phyloP scores from a whole-genome alignment of 345 rosid species.

The Chamaenerion angustifolium region DNA sequence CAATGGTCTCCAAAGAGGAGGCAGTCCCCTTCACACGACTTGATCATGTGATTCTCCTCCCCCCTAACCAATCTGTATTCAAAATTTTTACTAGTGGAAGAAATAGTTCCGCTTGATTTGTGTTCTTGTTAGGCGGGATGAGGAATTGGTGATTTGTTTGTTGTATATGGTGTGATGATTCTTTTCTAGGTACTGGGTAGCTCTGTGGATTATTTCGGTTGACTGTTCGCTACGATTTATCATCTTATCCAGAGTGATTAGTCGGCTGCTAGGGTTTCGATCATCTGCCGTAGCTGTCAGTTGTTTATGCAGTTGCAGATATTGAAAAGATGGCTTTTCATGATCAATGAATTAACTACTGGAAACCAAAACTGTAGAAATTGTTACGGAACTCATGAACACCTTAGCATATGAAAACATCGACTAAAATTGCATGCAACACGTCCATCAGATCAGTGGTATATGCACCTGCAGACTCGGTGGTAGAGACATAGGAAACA shows the following conservation, averaged over 20 bases:
- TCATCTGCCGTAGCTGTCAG: no score
- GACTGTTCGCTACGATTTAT: constrained; percentile 14
- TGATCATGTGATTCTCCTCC: constrained; percentile 15
- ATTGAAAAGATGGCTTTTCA: no score
- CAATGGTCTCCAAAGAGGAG: constrained; percentile 6
- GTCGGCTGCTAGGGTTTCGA: not conserved
- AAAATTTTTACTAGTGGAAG: not conserved
- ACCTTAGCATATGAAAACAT: no score
- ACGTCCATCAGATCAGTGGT: no score
- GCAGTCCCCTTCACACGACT: constrained; percentile 7
- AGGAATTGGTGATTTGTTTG: constrained; percentile 22
- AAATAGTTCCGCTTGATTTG: constrained; percentile 25
- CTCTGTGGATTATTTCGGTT: constrained; percentile 16
- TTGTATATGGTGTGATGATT: constrained; percentile 48
- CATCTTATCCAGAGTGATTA: not conserved
- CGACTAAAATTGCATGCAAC: no score
- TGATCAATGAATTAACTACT: no score
- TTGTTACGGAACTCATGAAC: no score
- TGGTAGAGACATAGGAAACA: no score
- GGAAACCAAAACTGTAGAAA: no score
- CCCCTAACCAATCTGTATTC: constrained; percentile 8
- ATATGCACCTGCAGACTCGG: no score
- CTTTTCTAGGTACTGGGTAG: constrained; percentile 31
- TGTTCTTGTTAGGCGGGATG: constrained; percentile 19
- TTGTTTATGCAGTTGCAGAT: no score